Base-by-base conservation (phyloP, 768 basidiomycete genomes). In the Xanthoconium purpureum region DNA sequence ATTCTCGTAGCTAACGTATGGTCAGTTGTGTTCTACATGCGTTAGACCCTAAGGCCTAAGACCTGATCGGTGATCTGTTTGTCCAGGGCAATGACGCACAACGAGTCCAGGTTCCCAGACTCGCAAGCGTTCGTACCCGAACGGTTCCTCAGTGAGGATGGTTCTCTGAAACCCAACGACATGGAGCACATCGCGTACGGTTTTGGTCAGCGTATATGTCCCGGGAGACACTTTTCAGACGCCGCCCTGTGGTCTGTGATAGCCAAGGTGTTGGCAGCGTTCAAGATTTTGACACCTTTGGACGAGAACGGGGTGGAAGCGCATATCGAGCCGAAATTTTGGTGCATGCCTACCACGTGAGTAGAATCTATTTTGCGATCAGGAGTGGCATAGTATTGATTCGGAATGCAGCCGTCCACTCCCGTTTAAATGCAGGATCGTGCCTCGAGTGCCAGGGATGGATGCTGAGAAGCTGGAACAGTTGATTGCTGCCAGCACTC, bases 81-180 rank as follows among this genome's bases (percentile, higher is more conserved):
- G 9, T 49, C 29, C n/a, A 65, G 63, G 63, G 45, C 63, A 0
- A 65, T 62, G 60, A 28, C 48, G 5, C 63, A 55, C 13, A 42
- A 63, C 7, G 57, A 62, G 45, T 64, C 63, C 39, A 68, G 70
- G 63, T 77, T 75, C 47, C 67, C 74, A 0, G 63, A 71, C 2
- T 68, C 76, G 5, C 61, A 73, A 24, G 42, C 48, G 15, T 77
- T 76, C 65, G 54, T 55, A 24, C 75, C 77, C 0, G 74, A 78
- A 29, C 66, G 74, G 11, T 77, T 75, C 59, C 51, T 77, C 7
- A 65, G 75, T 36, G 36, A 43, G 0, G 57, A 65, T 2, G 60
- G 64, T 15, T 55, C 57, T 0, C 61, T 63, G 7, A 63, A 45
- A 35, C 30, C 43, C 0, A 46, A 54, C 5, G 33, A 38, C 15